Evolutionary conservation across 257 asterid genomes (phyloP), one percentile per base, ranked within the genome.

Genomic region (Gentiana macrophylla): DNA sequence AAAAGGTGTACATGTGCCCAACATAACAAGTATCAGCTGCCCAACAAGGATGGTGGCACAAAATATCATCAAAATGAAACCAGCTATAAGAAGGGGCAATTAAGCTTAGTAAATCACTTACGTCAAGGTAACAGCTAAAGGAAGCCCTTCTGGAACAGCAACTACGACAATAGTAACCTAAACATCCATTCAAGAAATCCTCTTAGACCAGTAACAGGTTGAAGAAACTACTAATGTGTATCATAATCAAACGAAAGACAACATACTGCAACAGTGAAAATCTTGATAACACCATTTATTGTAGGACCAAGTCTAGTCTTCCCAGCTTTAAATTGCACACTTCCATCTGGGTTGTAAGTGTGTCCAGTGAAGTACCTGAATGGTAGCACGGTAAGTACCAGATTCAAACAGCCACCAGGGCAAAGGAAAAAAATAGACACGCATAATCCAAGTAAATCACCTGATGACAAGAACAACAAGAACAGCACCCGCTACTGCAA

Each of bases 141-240:
- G 95, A 73, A 91, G 96, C 53, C 96, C 98, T 75, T 91, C 95
- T 13, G 98, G 98, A 64, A 87, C 96, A 41, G 98, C 98, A 68
- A 87, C 98, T 52, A 91, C 95, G 35, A 91, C 96, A 71, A 87
- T 87, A 54, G 96, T 84, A 61, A 91, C 98, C 98, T 91, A 63
- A 64, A 71, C 44, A 12, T 56, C 33, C 34, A 52, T 36, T 24
- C 12, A 49, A 24, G 46, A 41, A 41, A 52, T 45, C 48, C 46
- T 50, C 6, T 35, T 8, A 50, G 64, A 41, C 55, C 46, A 32
- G 33, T 44, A 60, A 49, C 49, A 38, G 52, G 33, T 51, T 54
- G 35, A 60, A 9, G 37, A 33, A 8, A 6, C 13, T 0, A 37
- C 51, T 6, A 36, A 57, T 12, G 49, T 12, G 6, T 43, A 63